Evolutionary conservation across 257 asterid genomes (phyloP).

Genomic region (Ilex aquifolium): DNA sequence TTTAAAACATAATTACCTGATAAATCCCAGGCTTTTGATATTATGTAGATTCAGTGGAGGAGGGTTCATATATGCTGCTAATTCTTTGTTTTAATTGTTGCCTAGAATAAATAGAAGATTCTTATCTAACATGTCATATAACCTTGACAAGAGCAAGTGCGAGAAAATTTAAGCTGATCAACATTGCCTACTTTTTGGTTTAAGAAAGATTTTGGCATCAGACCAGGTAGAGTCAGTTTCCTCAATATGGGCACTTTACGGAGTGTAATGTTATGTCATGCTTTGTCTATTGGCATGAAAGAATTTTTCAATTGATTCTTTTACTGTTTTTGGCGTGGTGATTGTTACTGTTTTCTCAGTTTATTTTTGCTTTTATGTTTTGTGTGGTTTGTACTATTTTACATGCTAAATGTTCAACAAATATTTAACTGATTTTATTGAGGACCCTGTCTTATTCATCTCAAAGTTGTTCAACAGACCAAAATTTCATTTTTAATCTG

Average conservation of each 20-base stretch:
- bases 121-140: too few relatives aligned
- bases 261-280: neutral
- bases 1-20: too few relatives aligned
- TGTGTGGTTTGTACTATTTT: neutral
- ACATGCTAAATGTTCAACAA: neutral
- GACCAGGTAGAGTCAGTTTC: neutral
- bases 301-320: too few relatives aligned
- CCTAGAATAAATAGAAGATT: too few relatives aligned
- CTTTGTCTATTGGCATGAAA: neutral
- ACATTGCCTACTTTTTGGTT: neutral
- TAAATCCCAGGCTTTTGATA: too few relatives aligned
- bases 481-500: neutral
- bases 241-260: neutral
- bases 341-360: neutral
- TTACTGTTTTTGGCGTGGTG: neutral
- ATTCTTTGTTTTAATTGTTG: too few relatives aligned
- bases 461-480: neutral
- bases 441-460: neutral
- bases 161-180: neutral
- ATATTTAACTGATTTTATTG: neutral
- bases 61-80: too few relatives aligned
- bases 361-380: neutral
- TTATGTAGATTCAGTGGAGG: too few relatives aligned
- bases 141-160: too few relatives aligned
- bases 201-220: neutral